Conservation (phyloP, 768 basidiomycete species). For the Baorangia bicolor region DNA sequence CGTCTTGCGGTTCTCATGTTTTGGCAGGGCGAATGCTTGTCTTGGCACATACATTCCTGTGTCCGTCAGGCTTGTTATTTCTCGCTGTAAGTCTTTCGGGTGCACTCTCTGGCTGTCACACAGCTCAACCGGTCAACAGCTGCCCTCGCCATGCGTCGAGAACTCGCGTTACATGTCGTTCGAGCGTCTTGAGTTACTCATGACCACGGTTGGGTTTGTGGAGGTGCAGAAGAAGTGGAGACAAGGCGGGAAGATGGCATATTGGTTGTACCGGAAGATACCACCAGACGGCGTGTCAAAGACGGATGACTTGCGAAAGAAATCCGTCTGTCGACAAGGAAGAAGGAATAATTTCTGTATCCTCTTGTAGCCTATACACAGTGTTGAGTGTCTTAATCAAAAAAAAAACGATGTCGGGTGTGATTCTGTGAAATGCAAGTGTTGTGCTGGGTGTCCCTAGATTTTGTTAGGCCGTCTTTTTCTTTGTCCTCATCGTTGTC, state of each 20-base stretch:
- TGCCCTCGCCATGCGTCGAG: slow-evolving; percentile 79
- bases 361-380: no score
- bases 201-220: slow-evolving; percentile 63
- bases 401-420: neutral
- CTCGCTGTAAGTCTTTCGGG: slow-evolving; percentile 53
- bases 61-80: slow-evolving; percentile 59
- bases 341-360: slow-evolving; percentile 81
- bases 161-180: slow-evolving; percentile 84
- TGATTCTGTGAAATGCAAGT: slow-evolving; percentile 7
- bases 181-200: slow-evolving; percentile 53
- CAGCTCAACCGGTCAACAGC: slow-evolving; percentile 40
- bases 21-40: slow-evolving; percentile 67
- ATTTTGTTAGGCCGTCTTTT: slow-evolving; percentile 10
- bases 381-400: no score
- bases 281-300: neutral
- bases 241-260: slow-evolving; percentile 78
- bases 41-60: slow-evolving; percentile 57
- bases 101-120: neutral
- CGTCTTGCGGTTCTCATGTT: neutral
- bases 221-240: slow-evolving; percentile 62
- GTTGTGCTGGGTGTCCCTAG: neutral
- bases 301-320: slow-evolving; percentile 45
- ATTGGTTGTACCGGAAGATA: slow-evolving; percentile 73
- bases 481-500: slow-evolving; percentile 9
- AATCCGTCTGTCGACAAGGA: slow-evolving; percentile 59